Evolutionary conservation across 2,329 filamentous ascomycete species (phyloP).

Genomic region (Aspergillus vadensis): DNA sequence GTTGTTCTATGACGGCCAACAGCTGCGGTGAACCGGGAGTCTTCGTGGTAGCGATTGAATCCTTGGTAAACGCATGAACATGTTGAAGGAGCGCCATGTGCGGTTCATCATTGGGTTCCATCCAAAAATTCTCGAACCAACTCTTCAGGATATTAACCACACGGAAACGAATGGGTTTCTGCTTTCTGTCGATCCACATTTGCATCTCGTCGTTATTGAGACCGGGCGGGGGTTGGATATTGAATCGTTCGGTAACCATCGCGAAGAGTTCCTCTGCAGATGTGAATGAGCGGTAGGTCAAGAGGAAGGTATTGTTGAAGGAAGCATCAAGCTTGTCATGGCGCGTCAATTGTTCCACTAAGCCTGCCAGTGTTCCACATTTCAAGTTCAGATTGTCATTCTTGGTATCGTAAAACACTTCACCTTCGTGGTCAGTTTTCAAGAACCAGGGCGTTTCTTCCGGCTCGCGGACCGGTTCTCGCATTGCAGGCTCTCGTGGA

Average conservation of each 20-base stretch:
- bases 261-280: slow-evolving; percentile 88
- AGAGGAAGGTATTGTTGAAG: slow-evolving; percentile 96
- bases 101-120: slow-evolving; percentile 87
- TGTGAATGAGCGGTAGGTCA: slow-evolving; percentile 96
- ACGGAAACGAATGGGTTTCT: slow-evolving; percentile 91
- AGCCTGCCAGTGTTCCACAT: slow-evolving; percentile 81
- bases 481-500: slow-evolving; percentile 37
- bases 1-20: slow-evolving; percentile 84
- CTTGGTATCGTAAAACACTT: slow-evolving; percentile 88
- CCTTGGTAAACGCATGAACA: slow-evolving; percentile 86
- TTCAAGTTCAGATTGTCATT: slow-evolving; percentile 73
- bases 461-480: slow-evolving; percentile 52
- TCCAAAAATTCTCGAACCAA: slow-evolving; percentile 99
- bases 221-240: slow-evolving; percentile 85
- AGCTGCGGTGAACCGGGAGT: slow-evolving; percentile 84
- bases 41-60: slow-evolving; percentile 89
- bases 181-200: slow-evolving; percentile 88
- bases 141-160: slow-evolving; percentile 97
- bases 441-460: slow-evolving; percentile 85
- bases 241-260: slow-evolving; percentile 86
- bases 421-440: slow-evolving; percentile 81
- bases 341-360: slow-evolving; percentile 92
- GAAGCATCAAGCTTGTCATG: slow-evolving; percentile 94
- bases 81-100: slow-evolving; percentile 84
- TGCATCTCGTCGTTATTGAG: slow-evolving; percentile 76